Percentiles rank a stretch among this genome's conserved stretches.
Conservation (phyloP, 768 basidiomycete species). For the Sarcodon aspratus region DNA sequence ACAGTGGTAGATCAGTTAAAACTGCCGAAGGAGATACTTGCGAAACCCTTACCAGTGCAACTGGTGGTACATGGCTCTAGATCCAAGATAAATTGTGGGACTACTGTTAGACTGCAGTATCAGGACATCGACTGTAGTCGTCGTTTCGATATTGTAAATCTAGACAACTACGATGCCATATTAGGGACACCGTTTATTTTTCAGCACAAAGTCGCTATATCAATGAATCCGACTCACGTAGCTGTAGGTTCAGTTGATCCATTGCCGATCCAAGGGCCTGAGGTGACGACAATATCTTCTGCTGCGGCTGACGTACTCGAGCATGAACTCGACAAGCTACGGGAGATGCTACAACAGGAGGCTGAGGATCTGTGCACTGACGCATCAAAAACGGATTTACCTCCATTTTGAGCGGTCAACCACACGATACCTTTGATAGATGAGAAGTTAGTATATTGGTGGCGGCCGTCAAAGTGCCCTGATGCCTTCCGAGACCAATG, state of each 20-base stretch:
- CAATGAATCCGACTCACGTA: slow-evolving; percentile 11
- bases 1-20: slow-evolving; percentile 17
- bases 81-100: slow-evolving; percentile 13
- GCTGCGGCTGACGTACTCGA: slow-evolving; percentile 7
- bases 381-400: slow-evolving; percentile 4
- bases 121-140: slow-evolving; percentile 8
- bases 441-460: slow-evolving; percentile 7
- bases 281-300: slow-evolving; percentile 5
- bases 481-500: slow-evolving; percentile 10
- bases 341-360: slow-evolving; percentile 4
- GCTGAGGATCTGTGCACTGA: slow-evolving; percentile 7
- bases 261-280: slow-evolving; percentile 7
- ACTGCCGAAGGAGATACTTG: slow-evolving; percentile 3
- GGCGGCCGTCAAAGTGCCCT: slow-evolving; percentile 10
- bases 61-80: slow-evolving; percentile 20
- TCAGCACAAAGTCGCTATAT: slow-evolving; percentile 11
- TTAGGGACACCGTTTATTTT: slow-evolving; percentile 20
- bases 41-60: slow-evolving; percentile 16
- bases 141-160: slow-evolving; percentile 26
- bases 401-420: slow-evolving; percentile 10
- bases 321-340: slow-evolving; percentile 5
- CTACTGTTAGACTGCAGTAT: slow-evolving; percentile 5
- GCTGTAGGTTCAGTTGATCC: neutral
- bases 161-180: slow-evolving; percentile 25
- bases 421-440: slow-evolving; percentile 11